Percentiles rank a stretch among this genome's conserved stretches.
These are phyloP conservation scores for Cryptococcus sp. DNA, from an alignment of 1,284 basidiomycete species.

Conservation along the genomic window DNA sequence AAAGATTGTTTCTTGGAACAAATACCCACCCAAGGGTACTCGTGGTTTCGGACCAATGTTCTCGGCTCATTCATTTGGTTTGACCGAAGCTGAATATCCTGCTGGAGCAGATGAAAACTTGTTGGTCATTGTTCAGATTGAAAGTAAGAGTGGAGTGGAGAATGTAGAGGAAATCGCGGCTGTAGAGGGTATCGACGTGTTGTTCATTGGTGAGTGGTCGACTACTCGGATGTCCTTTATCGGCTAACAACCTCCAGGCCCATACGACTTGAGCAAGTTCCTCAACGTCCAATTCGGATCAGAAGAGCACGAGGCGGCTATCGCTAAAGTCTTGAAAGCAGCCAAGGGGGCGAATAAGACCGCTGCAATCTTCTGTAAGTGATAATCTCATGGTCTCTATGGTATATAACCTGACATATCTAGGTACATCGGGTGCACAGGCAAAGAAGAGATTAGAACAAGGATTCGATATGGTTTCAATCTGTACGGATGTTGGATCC, in stretches of 20 bases:
- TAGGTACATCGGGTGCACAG: slow-evolving; percentile 51
- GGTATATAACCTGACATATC: slow-evolving; percentile 24
- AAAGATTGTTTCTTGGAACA: slow-evolving; percentile 24
- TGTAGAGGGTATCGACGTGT: slow-evolving; percentile 59
- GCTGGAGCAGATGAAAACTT: slow-evolving; percentile 56
- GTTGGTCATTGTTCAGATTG: slow-evolving; percentile 63
- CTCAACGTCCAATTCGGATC: slow-evolving; percentile 26
- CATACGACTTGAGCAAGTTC: slow-evolving; percentile 59
- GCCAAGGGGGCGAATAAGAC: slow-evolving; percentile 61
- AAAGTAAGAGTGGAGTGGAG: slow-evolving; percentile 58
- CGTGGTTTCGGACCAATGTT: slow-evolving; percentile 34
- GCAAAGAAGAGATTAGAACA: slow-evolving; percentile 53
- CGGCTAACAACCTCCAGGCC: slow-evolving; percentile 29
- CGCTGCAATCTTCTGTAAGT: slow-evolving; percentile 51
- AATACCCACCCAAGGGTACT: slow-evolving; percentile 29
- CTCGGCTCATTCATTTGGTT: slow-evolving; percentile 20
- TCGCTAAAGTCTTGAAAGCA: slow-evolving; percentile 56
- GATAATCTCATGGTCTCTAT: background rate
- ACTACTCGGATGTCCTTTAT: too few relatives aligned
- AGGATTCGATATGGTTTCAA: slow-evolving; percentile 52
- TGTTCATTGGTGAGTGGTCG: slow-evolving; percentile 61
- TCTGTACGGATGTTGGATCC: slow-evolving; percentile 32
- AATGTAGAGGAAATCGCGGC: slow-evolving; percentile 61
- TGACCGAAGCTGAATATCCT: slow-evolving; percentile 53
- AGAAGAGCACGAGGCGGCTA: slow-evolving; percentile 53